A percentile compares a stretch with the other conserved stretches of the same genome.
Evolutionary conservation across 1,139 yeast genomes (phyloP).

Genomic region (Yamadazyma dushanensis): DNA sequence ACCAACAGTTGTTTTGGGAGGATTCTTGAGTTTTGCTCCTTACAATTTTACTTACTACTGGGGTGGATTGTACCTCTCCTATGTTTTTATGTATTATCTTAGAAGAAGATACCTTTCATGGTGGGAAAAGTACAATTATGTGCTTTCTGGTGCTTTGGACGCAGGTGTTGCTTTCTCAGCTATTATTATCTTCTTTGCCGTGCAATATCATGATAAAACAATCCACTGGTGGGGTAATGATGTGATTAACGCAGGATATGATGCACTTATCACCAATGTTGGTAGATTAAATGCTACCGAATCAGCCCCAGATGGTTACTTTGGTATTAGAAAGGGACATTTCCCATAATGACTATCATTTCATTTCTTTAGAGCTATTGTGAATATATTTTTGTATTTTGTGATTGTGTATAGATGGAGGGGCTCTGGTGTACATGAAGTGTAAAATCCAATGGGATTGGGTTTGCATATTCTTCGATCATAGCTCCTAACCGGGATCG

Average conservation of each 20-base stretch:
- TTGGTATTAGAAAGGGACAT: slow-evolving; percentile 43
- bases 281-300: slow-evolving; percentile 24
- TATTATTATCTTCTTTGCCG: slow-evolving; percentile 56
- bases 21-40: slow-evolving; percentile 49
- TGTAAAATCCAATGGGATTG: too few species aligned
- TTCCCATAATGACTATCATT: slow-evolving; percentile 26
- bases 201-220: slow-evolving; percentile 41
- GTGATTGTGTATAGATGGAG: too few species aligned
- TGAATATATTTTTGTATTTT: not conserved
- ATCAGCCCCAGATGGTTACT: slow-evolving; percentile 41
- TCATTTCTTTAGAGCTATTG: not conserved
- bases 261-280: slow-evolving; percentile 21
- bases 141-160: slow-evolving; percentile 52
- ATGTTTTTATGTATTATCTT: slow-evolving; percentile 51
- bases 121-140: slow-evolving; percentile 68
- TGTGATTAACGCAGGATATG: slow-evolving; percentile 44
- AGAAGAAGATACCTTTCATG: slow-evolving; percentile 48
- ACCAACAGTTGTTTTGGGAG: slow-evolving; percentile 41
- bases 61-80: slow-evolving; percentile 48
- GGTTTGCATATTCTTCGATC: too few species aligned
- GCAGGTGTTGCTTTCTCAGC: slow-evolving; percentile 63
- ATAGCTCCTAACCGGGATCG: too few species aligned
- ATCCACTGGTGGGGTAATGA: slow-evolving; percentile 62
- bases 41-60: slow-evolving; percentile 54
- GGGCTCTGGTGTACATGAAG: too few species aligned